These are phyloP conservation scores for Calonectria pseudoturangicola DNA, from an alignment of 2,329 filamentous ascomycete genomes.

Conservation along the genomic window DNA sequence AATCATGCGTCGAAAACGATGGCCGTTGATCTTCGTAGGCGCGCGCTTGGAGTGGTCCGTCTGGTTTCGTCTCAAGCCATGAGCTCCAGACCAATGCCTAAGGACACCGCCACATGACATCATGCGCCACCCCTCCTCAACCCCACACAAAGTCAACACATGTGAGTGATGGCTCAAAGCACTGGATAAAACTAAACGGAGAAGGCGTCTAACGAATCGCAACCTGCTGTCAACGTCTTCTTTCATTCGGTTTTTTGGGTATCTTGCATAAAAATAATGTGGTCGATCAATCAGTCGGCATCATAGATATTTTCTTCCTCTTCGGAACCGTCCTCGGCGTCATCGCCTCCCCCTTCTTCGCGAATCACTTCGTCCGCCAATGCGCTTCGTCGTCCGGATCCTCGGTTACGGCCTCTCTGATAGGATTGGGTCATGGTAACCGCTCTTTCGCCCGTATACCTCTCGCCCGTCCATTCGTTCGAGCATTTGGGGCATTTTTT, in stretches of 20 bases:
- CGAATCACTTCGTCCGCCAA: slow-evolving; percentile 60
- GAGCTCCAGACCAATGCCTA: slow-evolving; percentile 35
- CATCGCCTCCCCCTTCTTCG: slow-evolving; percentile 52
- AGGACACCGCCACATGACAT: slow-evolving; percentile 58
- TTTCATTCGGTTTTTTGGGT: slow-evolving; percentile 47
- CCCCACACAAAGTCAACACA: slow-evolving; percentile 29
- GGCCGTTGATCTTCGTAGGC: slow-evolving; percentile 42
- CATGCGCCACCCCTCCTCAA: slow-evolving; percentile 39
- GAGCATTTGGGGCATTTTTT: slow-evolving; percentile 79
- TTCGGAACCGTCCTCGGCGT: slow-evolving; percentile 51
- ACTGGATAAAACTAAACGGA: not conserved
- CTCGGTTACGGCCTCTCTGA: slow-evolving; percentile 64
- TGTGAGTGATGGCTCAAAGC: slow-evolving; percentile 47
- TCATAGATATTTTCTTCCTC: slow-evolving; percentile 43
- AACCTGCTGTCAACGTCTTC: slow-evolving; percentile 5
- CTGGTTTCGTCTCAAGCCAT: slow-evolving; percentile 46
- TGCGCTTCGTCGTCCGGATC: slow-evolving; percentile 56
- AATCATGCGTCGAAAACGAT: slow-evolving; percentile 32
- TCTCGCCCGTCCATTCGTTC: slow-evolving; percentile 68
- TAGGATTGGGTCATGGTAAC: slow-evolving; percentile 73
- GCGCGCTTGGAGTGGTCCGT: slow-evolving; percentile 52
- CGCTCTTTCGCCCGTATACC: slow-evolving; percentile 74
- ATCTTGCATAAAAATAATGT: slow-evolving; percentile 44
- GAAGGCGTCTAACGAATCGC: not conserved
- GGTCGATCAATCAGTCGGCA: slow-evolving; percentile 38